Base-by-base conservation (phyloP, 148 eudicot species). In the Euryodendron excelsum region DNA sequence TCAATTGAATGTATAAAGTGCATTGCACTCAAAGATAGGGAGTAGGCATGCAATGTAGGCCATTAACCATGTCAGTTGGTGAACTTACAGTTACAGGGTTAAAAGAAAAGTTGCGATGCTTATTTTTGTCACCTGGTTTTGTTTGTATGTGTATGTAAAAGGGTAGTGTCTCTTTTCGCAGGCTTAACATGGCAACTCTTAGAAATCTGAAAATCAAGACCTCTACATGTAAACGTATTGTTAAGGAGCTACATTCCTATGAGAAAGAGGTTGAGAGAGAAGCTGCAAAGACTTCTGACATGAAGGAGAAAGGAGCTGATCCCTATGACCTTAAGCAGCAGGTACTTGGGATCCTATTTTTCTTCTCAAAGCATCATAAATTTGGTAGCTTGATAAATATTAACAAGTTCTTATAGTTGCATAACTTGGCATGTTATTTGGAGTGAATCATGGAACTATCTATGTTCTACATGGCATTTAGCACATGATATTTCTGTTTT, bases 251-350 rank as follows among this genome's bases (percentile, higher is more conserved):
- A 14, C 85, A 86, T 69, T 91, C 91, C 10, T 95, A 95, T 80
- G 92, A 96, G 91, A 90, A 91, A 80, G 99, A 96, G 84, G 97
- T 96, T 71, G 97, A 96, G 80, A 87, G 88, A 74, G 99, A 93
- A 87, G 88, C 94, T 72, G 94, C 98, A 52, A 96, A 93, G 87
- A 93, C 93, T 55, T 88, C 98, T 72, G 94, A 88, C 50, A 96
- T 96, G 99, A 93, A 96, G 85, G 98, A 89, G 79, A 92, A 89
- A 56, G 87, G 89, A 21, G 98, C 99, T 67, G 99, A 96, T 71
- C 99, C 92, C 56, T 96, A 96, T 83, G 99, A 96, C 78, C 93
- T 93, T 79, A 96, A 96, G 82, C 98, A 96, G 74, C 99, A 96
- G 94, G 98, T 90, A 77, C 55, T 1, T 25, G 45, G 64, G 66